Evolutionary conservation across 2,329 filamentous ascomycete species (phyloP), one percentile per base, ranked within the genome.

Genomic region (Lasiodiplodia sp.): DNA sequence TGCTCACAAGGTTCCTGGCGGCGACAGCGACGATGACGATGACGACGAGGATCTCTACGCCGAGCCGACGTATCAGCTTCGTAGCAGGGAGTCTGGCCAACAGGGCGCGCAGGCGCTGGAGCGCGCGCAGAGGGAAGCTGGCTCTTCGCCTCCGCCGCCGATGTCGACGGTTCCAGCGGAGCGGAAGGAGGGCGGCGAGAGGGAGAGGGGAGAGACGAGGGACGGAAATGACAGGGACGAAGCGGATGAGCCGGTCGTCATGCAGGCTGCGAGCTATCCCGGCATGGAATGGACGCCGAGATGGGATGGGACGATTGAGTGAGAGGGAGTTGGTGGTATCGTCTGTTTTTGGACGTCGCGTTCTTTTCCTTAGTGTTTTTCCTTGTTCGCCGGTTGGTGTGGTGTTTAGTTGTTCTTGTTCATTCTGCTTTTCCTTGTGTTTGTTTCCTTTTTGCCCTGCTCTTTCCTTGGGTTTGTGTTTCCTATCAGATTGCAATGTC

Each of bases 241-340:
- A 51, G 80, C 83, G 38, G 81, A 84, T n/a, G 76, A 81, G 74
- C 85, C 86, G 14, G 81, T 84, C 6, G 49, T 49, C 69, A 92
- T 92, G 90, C 86, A 83, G 58, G 89, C 89, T 7, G 90, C 88
- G 14, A 89, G 86, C 75, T 92, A 91, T 77, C 90, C 90, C 0
- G 90, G 90, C 0, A 88, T 91, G 79, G 90, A 92, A 76, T 92
- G 90, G 89, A 87, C 87, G 72, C 88, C 88, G 3, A 77, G 74
- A 63, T 79, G 77, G 72, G 78, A 77, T 44, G 79, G 78, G 40
- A 47, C 25, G n/a, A 51, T 64, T 38, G 60, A 64, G 31, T 64
- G n/a, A 62, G 40, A 21, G 18, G 10, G 10, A 11, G 4, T 47
- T 44, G 14, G 40, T 44, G 40, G 44, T 47, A 21, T 21, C 31